Evolutionary conservation across 305 asterid species (phyloP).

Genomic region (Andrographis paniculata): DNA sequence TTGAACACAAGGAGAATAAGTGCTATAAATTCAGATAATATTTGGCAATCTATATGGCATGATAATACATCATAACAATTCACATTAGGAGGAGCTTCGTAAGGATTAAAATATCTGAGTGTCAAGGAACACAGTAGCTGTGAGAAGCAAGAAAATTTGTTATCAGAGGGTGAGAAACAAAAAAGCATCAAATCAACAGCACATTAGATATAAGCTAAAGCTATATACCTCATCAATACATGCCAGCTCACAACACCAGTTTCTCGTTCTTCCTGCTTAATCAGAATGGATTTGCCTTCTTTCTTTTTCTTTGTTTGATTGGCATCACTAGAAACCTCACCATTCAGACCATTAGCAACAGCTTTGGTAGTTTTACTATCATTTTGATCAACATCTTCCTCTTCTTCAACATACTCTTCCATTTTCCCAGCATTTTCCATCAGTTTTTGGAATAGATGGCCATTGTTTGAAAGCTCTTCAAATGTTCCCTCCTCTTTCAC

Average conservation of each 20-base stretch:
- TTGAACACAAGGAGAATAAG: too few species aligned
- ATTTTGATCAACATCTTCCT: slow-evolving; percentile 28
- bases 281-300: slow-evolving; percentile 72
- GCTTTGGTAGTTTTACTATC: slow-evolving; percentile 32
- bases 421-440: slow-evolving; percentile 94
- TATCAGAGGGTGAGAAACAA: not conserved
- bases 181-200: not conserved
- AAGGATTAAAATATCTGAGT: too few species aligned
- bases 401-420: slow-evolving; percentile 53
- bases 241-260: slow-evolving; percentile 86
- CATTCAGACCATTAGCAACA: slow-evolving; percentile 25
- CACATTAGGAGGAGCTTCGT: too few species aligned
- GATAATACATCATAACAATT: too few species aligned
- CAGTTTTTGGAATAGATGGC: slow-evolving; percentile 68
- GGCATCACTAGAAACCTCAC: slow-evolving; percentile 36
- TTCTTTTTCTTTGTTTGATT: slow-evolving; percentile 30
- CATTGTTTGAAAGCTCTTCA: slow-evolving; percentile 73
- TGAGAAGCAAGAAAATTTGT: not conserved
- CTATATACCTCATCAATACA: slow-evolving; percentile 61
- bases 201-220: slow-evolving; percentile 9
- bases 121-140: not conserved
- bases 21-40: too few species aligned
- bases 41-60: too few species aligned
- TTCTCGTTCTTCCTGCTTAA: slow-evolving; percentile 93
- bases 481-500: slow-evolving; percentile 95